These are phyloP conservation scores for Sarocladium oryzae DNA, from an alignment of 2,329 filamentous ascomycete species.

Conservation along the genomic window DNA sequence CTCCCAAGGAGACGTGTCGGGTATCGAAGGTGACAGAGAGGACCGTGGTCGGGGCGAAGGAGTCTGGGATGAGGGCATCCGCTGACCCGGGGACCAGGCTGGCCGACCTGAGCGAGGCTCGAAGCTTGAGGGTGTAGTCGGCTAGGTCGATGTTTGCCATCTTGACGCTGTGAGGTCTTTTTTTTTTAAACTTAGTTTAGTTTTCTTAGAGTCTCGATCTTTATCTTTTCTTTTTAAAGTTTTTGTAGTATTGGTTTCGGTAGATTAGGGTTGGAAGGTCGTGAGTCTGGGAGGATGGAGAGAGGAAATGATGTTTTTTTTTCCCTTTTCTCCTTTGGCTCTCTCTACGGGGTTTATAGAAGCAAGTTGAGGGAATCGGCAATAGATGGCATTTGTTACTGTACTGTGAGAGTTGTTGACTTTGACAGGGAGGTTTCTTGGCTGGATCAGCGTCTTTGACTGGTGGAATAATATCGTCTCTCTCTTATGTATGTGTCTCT, in stretches of 20 bases:
- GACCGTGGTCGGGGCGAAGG: constrained; percentile 34
- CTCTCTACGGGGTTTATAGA: no score
- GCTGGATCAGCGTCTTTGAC: neutral
- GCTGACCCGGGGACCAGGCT: constrained; percentile 33
- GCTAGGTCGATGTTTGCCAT: neutral
- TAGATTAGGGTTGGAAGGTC: no score
- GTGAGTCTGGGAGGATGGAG: no score
- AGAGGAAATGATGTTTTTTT: no score
- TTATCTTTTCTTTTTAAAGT: no score
- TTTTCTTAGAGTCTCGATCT: no score
- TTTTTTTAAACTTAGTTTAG: no score
- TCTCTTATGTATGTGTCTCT: neutral
- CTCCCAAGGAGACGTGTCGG: constrained; percentile 29
- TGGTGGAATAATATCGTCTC: neutral
- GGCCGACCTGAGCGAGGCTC: neutral
- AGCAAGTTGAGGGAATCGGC: no score
- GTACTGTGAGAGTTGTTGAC: neutral
- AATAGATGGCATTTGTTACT: neutral
- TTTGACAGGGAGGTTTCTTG: neutral
- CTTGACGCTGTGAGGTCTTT: neutral
- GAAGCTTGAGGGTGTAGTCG: constrained; percentile 7
- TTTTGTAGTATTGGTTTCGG: no score
- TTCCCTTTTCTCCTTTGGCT: no score
- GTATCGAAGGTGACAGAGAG: constrained; percentile 30
- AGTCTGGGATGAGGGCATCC: constrained; percentile 30